Conservation (phyloP, 768 basidiomycete species). For the Leccinum subgranulosum region DNA sequence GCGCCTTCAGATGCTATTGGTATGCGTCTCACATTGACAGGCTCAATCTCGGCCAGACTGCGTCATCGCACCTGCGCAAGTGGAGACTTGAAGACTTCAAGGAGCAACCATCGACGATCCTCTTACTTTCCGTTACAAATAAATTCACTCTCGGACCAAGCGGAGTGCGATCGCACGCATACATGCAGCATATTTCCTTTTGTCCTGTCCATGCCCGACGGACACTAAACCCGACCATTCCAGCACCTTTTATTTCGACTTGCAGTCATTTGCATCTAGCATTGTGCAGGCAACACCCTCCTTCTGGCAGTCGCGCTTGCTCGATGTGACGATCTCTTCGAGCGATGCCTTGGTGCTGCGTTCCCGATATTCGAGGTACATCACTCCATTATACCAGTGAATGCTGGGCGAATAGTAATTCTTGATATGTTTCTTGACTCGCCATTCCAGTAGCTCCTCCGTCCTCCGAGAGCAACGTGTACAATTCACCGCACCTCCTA, state of each 20-base stretch:
- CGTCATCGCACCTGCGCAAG: background rate
- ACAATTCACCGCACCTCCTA: background rate
- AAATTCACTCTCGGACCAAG: background rate
- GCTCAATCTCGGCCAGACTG: background rate
- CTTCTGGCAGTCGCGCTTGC: background rate
- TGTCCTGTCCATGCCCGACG: background rate
- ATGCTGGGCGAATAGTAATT: background rate
- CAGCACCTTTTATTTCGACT: background rate
- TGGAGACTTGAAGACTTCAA: background rate
- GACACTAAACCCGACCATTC: background rate
- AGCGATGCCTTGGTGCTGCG: background rate
- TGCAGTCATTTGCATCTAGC: background rate
- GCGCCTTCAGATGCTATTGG: conserved; percentile 6
- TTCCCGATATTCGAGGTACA: background rate
- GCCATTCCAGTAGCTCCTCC: background rate
- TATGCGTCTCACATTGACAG: conserved; percentile 1
- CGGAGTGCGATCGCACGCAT: background rate
- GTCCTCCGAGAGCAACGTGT: background rate
- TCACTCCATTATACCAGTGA: background rate
- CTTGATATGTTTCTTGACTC: background rate
- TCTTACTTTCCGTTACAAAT: background rate
- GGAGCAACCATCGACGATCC: background rate
- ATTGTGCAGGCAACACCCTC: background rate
- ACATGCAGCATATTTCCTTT: background rate
- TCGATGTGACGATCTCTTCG: background rate